Base-by-base conservation (phyloP, 208 protist genomes). In the Leishmania martiniquensis region DNA sequence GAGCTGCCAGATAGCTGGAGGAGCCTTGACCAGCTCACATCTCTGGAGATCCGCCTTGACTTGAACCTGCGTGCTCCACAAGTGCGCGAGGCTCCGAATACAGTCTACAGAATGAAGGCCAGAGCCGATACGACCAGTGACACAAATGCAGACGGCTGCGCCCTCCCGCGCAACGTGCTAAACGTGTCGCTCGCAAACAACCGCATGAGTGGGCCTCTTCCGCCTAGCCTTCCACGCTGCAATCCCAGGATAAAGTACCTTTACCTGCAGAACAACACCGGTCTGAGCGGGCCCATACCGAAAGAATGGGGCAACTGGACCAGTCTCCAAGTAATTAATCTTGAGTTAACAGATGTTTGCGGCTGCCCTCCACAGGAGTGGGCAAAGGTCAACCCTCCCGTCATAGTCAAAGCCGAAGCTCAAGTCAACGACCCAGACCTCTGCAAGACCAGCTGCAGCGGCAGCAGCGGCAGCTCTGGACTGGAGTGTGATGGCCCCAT, bases 251-350 rank as follows among this genome's bases (percentile, higher is more conserved):
- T 68, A 2, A n/a, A 47, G 34, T 68, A 68, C 6, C 39, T 68
- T 7, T 68, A 68, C 39, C 42, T 68, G 7, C 32, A 68, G 0
- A n/a, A 68, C 47, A 68, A 68, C 39, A 2, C 63, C 63, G 39
- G 10, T 4, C 37, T 68, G 39, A 0, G 1, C 4, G 63, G 63
- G 4, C 13, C 63, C 37, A 68, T 68, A 20, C 63, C 63, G 2
- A 44, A 68, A n/a, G 63, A 68, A 47, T 68, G 63, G 63, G 63
- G 63, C 15, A 39, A 25, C 17, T 68, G 63, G 63, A 47, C 63
- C 1, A 68, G 63, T 32, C 63, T 68, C 1, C 34, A 32, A 45
- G 13, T 68, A n/a, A 25, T 68, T 25, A 68, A 68, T 47, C 44
- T 68, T 5, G 22, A 49, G 22, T 7, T 13, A 1, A 68, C 63